Evolutionary conservation across 768 basidiomycete genomes (phyloP).

Genomic region (Cystoderma amianthinum): DNA sequence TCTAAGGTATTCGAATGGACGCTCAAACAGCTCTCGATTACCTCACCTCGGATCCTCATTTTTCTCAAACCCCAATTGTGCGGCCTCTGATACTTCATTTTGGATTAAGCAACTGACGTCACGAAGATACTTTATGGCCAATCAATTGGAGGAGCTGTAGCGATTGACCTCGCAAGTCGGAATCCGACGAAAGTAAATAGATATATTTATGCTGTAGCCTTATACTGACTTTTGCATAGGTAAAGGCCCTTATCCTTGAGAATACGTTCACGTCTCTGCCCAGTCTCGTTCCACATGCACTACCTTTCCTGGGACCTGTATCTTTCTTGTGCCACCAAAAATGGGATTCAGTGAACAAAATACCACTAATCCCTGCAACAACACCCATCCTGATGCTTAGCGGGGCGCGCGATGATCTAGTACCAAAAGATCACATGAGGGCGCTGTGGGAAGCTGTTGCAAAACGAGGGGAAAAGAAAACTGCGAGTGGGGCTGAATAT

Average conservation of each 20-base stretch:
- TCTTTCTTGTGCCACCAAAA: conserved; percentile 81
- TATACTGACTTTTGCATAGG: conserved; percentile 32
- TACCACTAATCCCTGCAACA: conserved; percentile 51
- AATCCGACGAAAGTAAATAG: conserved; percentile 60
- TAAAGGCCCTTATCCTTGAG: conserved; percentile 79
- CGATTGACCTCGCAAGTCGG: conserved; percentile 78
- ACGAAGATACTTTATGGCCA: conserved; percentile 72
- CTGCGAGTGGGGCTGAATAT: conserved; percentile 25
- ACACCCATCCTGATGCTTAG: conserved; percentile 81
- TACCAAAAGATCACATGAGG: conserved; percentile 73
- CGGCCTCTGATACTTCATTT: too few species aligned
- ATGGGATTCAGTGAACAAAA: conserved; percentile 74
- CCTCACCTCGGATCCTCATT: conserved; percentile 50
- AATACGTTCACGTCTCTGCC: conserved; percentile 90
- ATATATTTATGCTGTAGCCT: background rate
- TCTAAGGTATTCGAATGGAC: conserved; percentile 72
- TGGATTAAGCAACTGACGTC: too few species aligned
- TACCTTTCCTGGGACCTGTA: conserved; percentile 69
- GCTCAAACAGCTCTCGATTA: conserved; percentile 81
- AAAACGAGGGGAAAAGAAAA: conserved; percentile 41
- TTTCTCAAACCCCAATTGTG: conserved; percentile 66
- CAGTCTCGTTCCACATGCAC: conserved; percentile 69
- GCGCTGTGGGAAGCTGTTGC: conserved; percentile 62
- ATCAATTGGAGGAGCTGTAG: conserved; percentile 89
- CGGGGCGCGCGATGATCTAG: conserved; percentile 65